Evolutionary conservation across 78 protist species (phyloP), one percentile per base, ranked within the genome.

Genomic region (Isochrysis galbana): DNA sequence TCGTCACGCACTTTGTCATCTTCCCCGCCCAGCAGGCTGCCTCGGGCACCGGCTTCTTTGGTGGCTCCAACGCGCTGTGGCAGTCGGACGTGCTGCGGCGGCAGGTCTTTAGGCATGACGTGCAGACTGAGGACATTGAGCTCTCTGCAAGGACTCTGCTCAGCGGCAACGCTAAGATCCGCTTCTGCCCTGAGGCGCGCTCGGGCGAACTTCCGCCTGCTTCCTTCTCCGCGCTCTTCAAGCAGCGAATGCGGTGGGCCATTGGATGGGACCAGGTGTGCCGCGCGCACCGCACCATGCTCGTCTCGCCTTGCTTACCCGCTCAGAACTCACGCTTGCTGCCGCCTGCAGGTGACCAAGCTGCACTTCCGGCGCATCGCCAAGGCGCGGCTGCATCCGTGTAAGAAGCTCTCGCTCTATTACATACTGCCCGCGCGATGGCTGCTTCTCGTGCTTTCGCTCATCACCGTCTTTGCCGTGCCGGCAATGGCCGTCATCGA

Each of bases 221-320:
- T 1, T 44, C 55, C 0, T 4, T 80, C 38, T 1, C 2, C 17
- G 88, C 88, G 55, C 88, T 80, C 25, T 80, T 5, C 32, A 25
- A n/a, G 88, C 88, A 80, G 88, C 54, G 88, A 54, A 0, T 80
- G 55, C 88, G 88, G 41, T 80, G 88, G 88, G 88, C 36, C 36
- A 80, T 80, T 2, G 88, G 88, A 2, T 80, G 88, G 88, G 88
- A 80, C n/a, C 88, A 80, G 88, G 88, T 78, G n/a, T n/a, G n/a
- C n/a, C n/a, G n/a, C n/a, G n/a, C n/a, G n/a, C 39, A 19, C n/a
- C 67, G 11, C n/a, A 11, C 77, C 38, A 11, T 29, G 36, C 7
- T 69, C 77, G 77, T 4, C 36, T 4, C 77, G 38, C 77, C 26
- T 19, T n/a, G 11, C 77, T 19, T n/a, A n/a, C n/a, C n/a, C n/a